phyloP scores from a whole-genome alignment of 495 filamentous ascomycete species.

The Penicillium desertorum region DNA sequence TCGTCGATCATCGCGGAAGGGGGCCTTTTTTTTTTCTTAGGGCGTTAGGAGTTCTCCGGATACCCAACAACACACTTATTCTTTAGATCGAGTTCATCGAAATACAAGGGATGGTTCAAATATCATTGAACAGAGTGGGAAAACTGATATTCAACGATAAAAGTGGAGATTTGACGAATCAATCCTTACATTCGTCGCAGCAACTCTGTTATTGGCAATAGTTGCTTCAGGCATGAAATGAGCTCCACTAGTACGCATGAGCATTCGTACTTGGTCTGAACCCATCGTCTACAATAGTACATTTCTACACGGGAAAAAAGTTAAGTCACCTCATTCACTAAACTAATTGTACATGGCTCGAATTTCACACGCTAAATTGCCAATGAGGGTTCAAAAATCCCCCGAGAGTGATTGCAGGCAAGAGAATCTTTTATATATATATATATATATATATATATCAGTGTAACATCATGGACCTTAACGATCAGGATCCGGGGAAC shows the following conservation, averaged over 20 bases:
- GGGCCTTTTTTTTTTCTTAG: background rate
- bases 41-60: background rate
- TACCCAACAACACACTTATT: background rate
- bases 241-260: constrained; percentile 2
- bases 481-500: background rate
- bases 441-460: background rate
- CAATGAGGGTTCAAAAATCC: background rate
- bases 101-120: background rate
- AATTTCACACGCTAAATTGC: background rate
- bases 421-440: no score
- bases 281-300: background rate
- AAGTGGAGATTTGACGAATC: constrained; percentile 2
- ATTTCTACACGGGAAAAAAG: background rate
- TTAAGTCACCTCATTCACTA: background rate
- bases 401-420: background rate
- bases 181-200: constrained; percentile 5
- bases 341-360: background rate
- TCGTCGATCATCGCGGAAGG: background rate
- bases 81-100: background rate
- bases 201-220: background rate
- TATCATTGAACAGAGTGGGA: background rate
- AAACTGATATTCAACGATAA: background rate
- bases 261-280: background rate
- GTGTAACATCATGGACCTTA: background rate
- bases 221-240: background rate